Base-by-base conservation (phyloP, 345 rosid genomes). In the Punica granatum region DNA sequence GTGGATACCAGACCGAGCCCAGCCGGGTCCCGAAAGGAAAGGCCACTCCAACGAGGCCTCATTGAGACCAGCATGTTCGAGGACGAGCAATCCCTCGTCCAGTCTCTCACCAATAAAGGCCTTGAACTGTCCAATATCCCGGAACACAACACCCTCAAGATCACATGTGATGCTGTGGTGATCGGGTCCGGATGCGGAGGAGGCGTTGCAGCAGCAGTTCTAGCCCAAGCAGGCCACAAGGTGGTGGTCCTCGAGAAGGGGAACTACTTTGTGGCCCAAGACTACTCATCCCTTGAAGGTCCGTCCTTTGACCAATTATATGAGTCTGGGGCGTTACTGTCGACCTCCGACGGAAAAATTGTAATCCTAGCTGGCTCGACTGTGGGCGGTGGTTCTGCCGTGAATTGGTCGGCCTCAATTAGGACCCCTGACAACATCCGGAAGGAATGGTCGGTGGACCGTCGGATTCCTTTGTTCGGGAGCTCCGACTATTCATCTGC, bases 221-320 rank as follows among this genome's bases (percentile, higher is more conserved):
- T 70, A 1, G 54, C 68, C 6, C 35, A 53, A 10, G 28, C 73
- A 1, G 63, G 73, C 41, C 61, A 36, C 23, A 70, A 70, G 30
- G 73, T 70, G 49, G 41, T 70, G 1, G 68, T 70, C 32, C 61
- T 70, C 0, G 73, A 70, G 32, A 70, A 70, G 58, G 73, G 73
- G 35, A 70, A 70, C 44, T 70, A 70, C 68, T 70, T 63, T 25
- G 63, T 36, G 16, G 62, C 68, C 2, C 33, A 30, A 14, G 73
- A 63, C 7, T 70, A 63, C 30, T 70, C 73, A 2, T 63, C 68
- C 42, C 63, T 70, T 1, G 68, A 70, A 41, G 73, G 73, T 1
- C 68, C 68, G 10, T 70, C 73, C 5, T 19, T 70, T 60, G 68
- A 53, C 23, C 63, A 70, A 53, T 10, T 70, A 21, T 70, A 70